Evolutionary conservation across 2,329 filamentous ascomycete genomes (phyloP).

Genomic region (Fusarium oxysporum): DNA sequence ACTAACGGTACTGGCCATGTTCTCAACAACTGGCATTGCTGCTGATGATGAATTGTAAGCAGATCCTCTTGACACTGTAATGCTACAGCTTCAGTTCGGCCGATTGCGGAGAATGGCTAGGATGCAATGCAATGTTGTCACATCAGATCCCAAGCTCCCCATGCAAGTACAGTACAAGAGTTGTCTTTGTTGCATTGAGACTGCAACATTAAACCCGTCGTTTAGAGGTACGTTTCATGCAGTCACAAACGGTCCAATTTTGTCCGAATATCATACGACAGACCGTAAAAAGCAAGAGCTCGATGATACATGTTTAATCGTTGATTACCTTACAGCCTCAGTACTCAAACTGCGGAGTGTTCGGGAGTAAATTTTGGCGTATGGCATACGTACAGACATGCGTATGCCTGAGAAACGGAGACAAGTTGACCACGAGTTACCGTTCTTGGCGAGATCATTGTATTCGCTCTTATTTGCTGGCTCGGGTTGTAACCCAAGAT

Average conservation of each 20-base stretch:
- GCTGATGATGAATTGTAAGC: neutral
- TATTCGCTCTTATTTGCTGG: neutral
- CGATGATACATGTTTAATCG: neutral
- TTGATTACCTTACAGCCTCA: neutral
- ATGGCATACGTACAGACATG: neutral
- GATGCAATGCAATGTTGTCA: neutral
- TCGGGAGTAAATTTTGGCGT: neutral
- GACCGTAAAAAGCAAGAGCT: neutral
- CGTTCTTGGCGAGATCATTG: neutral
- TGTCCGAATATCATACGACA: slow-evolving; percentile 13
- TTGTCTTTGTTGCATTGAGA: neutral
- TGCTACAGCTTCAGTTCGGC: neutral
- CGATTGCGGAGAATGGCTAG: neutral
- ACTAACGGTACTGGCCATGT: neutral
- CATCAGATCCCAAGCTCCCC: neutral
- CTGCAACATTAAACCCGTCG: slow-evolving; percentile 2
- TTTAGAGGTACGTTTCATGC: slow-evolving; percentile 2
- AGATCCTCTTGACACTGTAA: neutral
- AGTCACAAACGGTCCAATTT: neutral
- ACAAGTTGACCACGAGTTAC: neutral
- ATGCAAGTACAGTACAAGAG: neutral
- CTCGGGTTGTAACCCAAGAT: neutral
- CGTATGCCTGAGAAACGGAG: neutral
- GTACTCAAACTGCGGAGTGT: neutral
- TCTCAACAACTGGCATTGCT: neutral